Conservation (phyloP, 108 stramenopile species). For the Thalassiosira profunda region DNA sequence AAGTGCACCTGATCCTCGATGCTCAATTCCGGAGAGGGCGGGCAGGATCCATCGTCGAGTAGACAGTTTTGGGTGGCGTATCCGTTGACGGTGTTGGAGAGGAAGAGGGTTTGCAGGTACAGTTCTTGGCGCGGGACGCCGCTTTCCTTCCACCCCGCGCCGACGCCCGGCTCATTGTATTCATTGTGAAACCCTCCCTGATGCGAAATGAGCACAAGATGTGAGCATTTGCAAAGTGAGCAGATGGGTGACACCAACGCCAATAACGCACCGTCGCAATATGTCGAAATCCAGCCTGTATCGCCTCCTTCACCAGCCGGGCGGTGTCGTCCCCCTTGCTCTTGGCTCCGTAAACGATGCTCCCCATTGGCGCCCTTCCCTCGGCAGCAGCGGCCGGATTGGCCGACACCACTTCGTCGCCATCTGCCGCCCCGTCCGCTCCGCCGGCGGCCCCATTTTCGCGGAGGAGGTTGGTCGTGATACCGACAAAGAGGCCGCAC, state of each 20-base stretch:
- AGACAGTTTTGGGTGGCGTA: conserved; percentile 20
- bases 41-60: conserved; percentile 5
- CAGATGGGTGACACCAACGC: no score
- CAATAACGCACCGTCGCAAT: conserved; percentile 41
- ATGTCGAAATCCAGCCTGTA: conserved; percentile 43
- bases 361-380: conserved; percentile 27
- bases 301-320: conserved; percentile 25
- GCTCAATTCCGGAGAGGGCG: conserved; percentile 4
- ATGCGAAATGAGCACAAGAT: no score
- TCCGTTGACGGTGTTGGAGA: conserved; percentile 22
- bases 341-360: conserved; percentile 27
- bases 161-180: conserved; percentile 52
- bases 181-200: conserved; percentile 40
- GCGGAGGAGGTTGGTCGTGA: no score
- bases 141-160: conserved; percentile 43
- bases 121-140: conserved; percentile 39
- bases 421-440: no score
- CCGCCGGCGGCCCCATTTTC: no score
- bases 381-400: no score
- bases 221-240: no score
- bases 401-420: no score
- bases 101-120: conserved; percentile 50
- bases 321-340: conserved; percentile 36
- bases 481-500: no score
- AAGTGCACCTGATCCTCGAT: conserved; percentile 52